Evolutionary conservation across 108 stramenopile species (phyloP), one percentile per base, ranked within the genome.

Genomic region (Aurantiochytrium sp.): DNA sequence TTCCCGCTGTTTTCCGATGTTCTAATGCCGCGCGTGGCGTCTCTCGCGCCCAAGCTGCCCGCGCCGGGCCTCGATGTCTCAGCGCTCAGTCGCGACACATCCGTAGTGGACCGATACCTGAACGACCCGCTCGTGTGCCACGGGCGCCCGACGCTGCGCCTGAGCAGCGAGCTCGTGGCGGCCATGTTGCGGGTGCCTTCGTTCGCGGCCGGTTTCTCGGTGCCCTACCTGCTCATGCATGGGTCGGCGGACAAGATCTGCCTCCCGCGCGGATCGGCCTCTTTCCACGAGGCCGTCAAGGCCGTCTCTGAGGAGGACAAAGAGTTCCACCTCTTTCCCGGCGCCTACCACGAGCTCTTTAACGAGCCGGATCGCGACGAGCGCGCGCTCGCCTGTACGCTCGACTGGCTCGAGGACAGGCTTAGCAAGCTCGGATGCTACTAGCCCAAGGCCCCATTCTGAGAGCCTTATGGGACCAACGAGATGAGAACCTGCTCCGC

Each of bases 51-150:
- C 10, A 86, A 86, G 55, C 54, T 55, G 4, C 86, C 52, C 1
- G 3, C 21, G 17, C 30, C 54, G 12, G 52, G 12, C 19, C 6
- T 86, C 5, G 27, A 54, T 32, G 4, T 27, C 5, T 32, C 1
- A 5, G 12, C 52, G 4, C 24, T 86, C 5, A 55, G 54, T 4
- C 54, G 86, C 4, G 86, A 86, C 41, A 22, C 10, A 6, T 19
- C 86, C 15, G 86, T 86, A 21, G 30, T 86, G 12, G 86, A 86
- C 30, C 54, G 30, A 19, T 86, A 86, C 55, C 36, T 55, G n/a
- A 86, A 86, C 55, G 86, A 86, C 24, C 86, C 86, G 12, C 86
- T 86, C 22, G 86, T 86, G 54, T 86, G 30, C 52, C 52, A 54
- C 55, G 54, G 55, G 37, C 27, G 22, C 22, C 27, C 30, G 32